phyloP scores from a whole-genome alignment of 2,329 filamentous ascomycete genomes.

The Aspergillus fumigatus region DNA sequence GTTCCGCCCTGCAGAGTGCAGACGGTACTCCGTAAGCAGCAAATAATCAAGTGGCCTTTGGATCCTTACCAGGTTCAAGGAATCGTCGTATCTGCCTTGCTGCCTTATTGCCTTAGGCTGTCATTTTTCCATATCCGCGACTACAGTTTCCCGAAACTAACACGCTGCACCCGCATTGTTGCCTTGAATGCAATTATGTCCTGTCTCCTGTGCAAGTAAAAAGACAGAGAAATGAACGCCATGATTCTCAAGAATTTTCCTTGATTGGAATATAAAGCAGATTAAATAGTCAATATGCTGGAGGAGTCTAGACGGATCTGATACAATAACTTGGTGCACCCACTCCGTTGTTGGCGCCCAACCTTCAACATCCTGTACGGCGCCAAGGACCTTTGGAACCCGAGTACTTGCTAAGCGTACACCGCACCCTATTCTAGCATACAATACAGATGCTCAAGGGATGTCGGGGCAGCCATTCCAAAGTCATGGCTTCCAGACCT shows the following conservation, averaged over 20 bases:
- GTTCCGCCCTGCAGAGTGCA: not conserved
- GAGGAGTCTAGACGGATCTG: not conserved
- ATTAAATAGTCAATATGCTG: not conserved
- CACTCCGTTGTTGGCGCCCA: not conserved
- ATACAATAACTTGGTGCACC: not conserved
- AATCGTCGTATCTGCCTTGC: not conserved
- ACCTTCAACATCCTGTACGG: not conserved
- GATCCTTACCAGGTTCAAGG: not conserved
- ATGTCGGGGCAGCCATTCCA: conserved; percentile 36
- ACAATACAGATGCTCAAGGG: conserved; percentile 8
- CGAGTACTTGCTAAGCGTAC: not conserved
- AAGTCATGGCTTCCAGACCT: conserved; percentile 50
- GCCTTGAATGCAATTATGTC: not conserved
- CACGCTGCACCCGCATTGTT: conserved; percentile 7
- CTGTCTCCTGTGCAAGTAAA: not conserved
- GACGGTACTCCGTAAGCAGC: not conserved
- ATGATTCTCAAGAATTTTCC: not conserved
- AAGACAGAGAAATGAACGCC: not conserved
- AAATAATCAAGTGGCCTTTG: not conserved
- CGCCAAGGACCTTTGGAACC: not conserved
- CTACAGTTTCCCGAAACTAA: conserved; percentile 9
- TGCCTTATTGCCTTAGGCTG: conserved; percentile 5
- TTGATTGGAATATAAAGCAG: not conserved
- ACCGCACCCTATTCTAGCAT: not conserved
- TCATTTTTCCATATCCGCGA: not conserved